A percentile compares a stretch with the other conserved stretches of the same genome.
Evolutionary conservation across 2,329 filamentous ascomycete genomes (phyloP).

Genomic region (Aureobasidium sp.): DNA sequence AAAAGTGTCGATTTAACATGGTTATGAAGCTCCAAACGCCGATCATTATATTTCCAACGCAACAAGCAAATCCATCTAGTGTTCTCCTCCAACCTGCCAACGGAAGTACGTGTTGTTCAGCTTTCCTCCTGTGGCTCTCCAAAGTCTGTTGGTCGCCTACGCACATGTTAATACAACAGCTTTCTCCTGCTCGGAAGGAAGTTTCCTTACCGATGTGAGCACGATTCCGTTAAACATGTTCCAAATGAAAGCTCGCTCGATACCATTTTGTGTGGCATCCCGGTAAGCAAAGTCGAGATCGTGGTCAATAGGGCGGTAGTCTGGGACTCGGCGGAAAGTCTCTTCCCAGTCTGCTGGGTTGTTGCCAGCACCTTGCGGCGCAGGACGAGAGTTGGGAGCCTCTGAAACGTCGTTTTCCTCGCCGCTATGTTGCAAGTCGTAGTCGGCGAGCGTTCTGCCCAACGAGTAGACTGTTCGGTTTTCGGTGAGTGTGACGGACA

Average conservation of each 20-base stretch:
- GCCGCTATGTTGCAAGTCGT: constrained; percentile 37
- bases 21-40: not conserved
- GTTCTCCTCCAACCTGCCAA: constrained; percentile 48
- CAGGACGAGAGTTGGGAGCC: constrained; percentile 26
- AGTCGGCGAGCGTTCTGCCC: constrained; percentile 35
- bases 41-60: not conserved
- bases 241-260: constrained; percentile 41
- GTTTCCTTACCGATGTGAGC: constrained; percentile 31
- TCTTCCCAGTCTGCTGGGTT: constrained; percentile 39
- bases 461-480: constrained; percentile 32
- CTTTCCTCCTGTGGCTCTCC: constrained; percentile 43
- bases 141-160: constrained; percentile 37
- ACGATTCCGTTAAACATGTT: constrained; percentile 44
- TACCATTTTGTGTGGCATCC: constrained; percentile 36
- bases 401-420: constrained; percentile 22
- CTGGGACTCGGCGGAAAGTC: constrained; percentile 40
- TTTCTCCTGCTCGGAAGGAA: not conserved
- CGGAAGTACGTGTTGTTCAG: constrained; percentile 42
- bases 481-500: constrained; percentile 39
- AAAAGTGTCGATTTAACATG: not conserved
- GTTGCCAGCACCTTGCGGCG: constrained; percentile 13
- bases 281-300: constrained; percentile 35
- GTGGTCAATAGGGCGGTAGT: constrained; percentile 39
- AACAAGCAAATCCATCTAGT: not conserved
- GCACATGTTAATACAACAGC: constrained; percentile 8